Conservation (phyloP, 140 eudicot genomes). For the Ambrosia hybrid region DNA sequence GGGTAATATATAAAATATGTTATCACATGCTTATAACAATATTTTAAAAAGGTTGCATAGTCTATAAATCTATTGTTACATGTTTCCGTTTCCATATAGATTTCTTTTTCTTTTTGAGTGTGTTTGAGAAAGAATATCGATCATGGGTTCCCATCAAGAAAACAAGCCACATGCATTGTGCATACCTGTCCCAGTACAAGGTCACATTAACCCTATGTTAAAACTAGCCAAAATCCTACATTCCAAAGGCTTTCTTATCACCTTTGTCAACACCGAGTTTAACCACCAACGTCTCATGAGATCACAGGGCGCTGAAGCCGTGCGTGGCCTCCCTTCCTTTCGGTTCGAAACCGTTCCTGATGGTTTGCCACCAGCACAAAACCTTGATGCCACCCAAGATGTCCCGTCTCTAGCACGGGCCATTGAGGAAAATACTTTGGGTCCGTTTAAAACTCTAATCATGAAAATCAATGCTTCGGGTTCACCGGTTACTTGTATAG, state of each 20-base stretch:
- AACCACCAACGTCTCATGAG: slow-evolving; percentile 45
- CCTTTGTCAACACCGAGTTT: slow-evolving; percentile 53
- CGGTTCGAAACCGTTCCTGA: slow-evolving; percentile 44
- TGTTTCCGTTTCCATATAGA: neutral
- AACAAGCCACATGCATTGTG: slow-evolving; percentile 44
- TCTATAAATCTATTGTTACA: neutral
- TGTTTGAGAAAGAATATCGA: neutral
- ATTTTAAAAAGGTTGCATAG: neutral
- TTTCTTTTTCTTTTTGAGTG: neutral
- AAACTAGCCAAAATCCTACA: slow-evolving; percentile 57
- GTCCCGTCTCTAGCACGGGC: slow-evolving; percentile 15
- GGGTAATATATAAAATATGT: no score
- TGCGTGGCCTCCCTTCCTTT: slow-evolving; percentile 26
- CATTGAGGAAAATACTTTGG: slow-evolving; percentile 9
- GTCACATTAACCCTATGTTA: slow-evolving; percentile 55
- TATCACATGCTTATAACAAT: neutral
- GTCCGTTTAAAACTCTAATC: slow-evolving; percentile 20
- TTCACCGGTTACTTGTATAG: slow-evolving; percentile 33
- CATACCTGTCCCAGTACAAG: slow-evolving; percentile 52
- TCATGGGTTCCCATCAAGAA: slow-evolving; percentile 22
- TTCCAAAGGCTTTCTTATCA: slow-evolving; percentile 50
- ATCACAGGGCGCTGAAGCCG: slow-evolving; percentile 28
- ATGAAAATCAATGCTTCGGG: slow-evolving; percentile 15
- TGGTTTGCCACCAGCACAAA: slow-evolving; percentile 36
- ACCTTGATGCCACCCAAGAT: slow-evolving; percentile 31